Evolutionary conservation across 2,329 filamentous ascomycete genomes (phyloP).

Genomic region (Sclerotinia sclerotiorum): DNA sequence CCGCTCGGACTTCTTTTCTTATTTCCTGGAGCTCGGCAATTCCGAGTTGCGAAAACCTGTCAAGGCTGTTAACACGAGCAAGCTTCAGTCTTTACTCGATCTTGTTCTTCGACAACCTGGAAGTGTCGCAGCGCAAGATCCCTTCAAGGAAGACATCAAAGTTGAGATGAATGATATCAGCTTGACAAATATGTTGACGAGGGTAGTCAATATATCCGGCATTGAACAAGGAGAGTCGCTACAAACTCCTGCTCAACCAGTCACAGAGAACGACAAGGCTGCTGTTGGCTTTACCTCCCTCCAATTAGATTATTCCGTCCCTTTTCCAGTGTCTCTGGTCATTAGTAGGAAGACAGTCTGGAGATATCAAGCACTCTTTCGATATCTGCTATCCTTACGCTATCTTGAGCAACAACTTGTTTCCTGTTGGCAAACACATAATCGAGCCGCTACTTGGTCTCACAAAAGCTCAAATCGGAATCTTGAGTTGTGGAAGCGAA

Average conservation of each 20-base stretch:
- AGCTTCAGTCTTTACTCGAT: constrained; percentile 93
- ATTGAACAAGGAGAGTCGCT: constrained; percentile 87
- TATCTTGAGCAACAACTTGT: constrained; percentile 87
- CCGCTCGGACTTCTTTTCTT: constrained; percentile 95
- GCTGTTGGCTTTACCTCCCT: constrained; percentile 89
- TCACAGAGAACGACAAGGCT: constrained; percentile 77
- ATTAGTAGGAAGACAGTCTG: constrained; percentile 97
- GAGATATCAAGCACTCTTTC: constrained; percentile 92
- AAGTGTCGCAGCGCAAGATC: constrained; percentile 88
- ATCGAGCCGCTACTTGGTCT: constrained; percentile 76
- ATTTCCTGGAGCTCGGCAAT: constrained; percentile 88
- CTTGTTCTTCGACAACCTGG: constrained; percentile 94
- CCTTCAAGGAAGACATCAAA: constrained; percentile 98
- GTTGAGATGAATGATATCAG: constrained; percentile 95
- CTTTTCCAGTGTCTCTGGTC: constrained; percentile 92
- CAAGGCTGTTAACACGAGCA: constrained; percentile 84
- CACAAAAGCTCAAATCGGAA: constrained; percentile 71
- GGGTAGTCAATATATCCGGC: constrained; percentile 93
- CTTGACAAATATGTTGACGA: constrained; percentile 89
- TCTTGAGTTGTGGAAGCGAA: constrained; percentile 88
- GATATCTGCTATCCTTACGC: constrained; percentile 85
- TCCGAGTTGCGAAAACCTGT: constrained; percentile 90
- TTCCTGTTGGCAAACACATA: constrained; percentile 87
- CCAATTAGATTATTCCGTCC: constrained; percentile 90
- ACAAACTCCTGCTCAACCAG: constrained; percentile 63